These are phyloP conservation scores for Ceratobasidium sp. DNA, from an alignment of 1,284 basidiomycete genomes.

Conservation along the genomic window DNA sequence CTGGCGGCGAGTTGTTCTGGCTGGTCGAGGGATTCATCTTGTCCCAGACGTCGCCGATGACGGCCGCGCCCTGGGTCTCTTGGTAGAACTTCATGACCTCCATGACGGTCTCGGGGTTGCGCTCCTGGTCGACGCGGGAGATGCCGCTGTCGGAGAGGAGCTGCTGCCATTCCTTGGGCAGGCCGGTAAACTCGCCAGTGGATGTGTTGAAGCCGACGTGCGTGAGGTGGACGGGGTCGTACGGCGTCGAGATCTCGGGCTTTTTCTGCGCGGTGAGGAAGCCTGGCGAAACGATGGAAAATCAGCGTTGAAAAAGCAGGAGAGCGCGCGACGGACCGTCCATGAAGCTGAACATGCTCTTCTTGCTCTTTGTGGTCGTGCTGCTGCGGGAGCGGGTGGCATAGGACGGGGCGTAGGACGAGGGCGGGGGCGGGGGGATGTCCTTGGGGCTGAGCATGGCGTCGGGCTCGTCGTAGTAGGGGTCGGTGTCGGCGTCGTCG, in stretches of 20 bases:
- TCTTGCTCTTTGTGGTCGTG: constrained; percentile 70
- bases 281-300: constrained; percentile 53
- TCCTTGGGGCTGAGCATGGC: constrained; percentile 36
- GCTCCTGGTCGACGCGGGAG: constrained; percentile 92
- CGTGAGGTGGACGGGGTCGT: constrained; percentile 99
- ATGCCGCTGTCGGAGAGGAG: constrained; percentile 91
- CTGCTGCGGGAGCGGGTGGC: constrained; percentile 66
- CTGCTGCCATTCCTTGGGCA: constrained; percentile 99
- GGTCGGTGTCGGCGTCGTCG: constrained; percentile 14
- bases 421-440: constrained; percentile 13
- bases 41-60: constrained; percentile 73
- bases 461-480: constrained; percentile 34
- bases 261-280: constrained; percentile 82
- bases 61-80: constrained; percentile 55
- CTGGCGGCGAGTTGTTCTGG: constrained; percentile 28
- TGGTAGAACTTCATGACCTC: constrained; percentile 99
- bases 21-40: constrained; percentile 67
- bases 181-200: constrained; percentile 96
- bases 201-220: constrained; percentile 99
- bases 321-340: constrained; percentile 39
- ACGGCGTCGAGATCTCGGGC: constrained; percentile 93
- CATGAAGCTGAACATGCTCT: constrained; percentile 73
- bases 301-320: neutral
- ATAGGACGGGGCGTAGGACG: constrained; percentile 43
- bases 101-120: constrained; percentile 97